These are phyloP conservation scores for Tylopilus orsonianus DNA, from an alignment of 1,284 basidiomycete species.

Conservation along the genomic window DNA sequence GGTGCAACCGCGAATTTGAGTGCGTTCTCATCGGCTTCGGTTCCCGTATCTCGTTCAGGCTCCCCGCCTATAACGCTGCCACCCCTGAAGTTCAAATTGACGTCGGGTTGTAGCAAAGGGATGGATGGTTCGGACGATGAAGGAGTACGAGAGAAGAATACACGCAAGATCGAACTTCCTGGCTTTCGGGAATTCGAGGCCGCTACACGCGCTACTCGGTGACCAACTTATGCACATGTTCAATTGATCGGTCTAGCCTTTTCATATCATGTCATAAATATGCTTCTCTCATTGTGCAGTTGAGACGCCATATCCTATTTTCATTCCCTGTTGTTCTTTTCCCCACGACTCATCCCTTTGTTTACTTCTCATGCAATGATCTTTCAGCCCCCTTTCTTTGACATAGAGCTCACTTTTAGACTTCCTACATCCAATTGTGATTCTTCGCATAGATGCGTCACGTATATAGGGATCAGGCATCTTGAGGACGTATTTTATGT, in stretches of 20 bases:
- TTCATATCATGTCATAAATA: slow-evolving; percentile 6
- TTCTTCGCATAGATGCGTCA: slow-evolving; percentile 31
- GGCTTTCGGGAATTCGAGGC: slow-evolving; percentile 39
- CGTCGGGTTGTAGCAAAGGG: slow-evolving; percentile 20
- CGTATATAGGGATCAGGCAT: slow-evolving; percentile 37
- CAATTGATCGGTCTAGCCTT: background rate
- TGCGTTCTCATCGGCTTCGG: slow-evolving; percentile 28
- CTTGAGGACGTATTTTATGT: slow-evolving; percentile 39
- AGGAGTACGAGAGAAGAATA: slow-evolving; percentile 12
- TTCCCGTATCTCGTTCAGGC: slow-evolving; percentile 57
- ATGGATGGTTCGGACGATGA: slow-evolving; percentile 27
- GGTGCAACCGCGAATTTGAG: slow-evolving; percentile 4
- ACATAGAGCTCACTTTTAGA: slow-evolving; percentile 29
- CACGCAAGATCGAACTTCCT: slow-evolving; percentile 32
- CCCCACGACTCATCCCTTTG: slow-evolving; percentile 7
- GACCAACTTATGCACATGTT: slow-evolving; percentile 8
- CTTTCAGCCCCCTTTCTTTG: slow-evolving; percentile 4
- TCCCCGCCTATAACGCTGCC: slow-evolving; percentile 71
- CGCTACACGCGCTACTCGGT: slow-evolving; percentile 27
- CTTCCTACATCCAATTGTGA: slow-evolving; percentile 13
- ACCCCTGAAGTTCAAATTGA: slow-evolving; percentile 52
- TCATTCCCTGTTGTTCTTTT: slow-evolving; percentile 1
- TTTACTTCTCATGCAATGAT: slow-evolving; percentile 12
- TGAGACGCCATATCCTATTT: slow-evolving; percentile 26
- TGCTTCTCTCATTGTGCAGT: slow-evolving; percentile 10